phyloP scores from a whole-genome alignment of 257 asterid species.

The Dorcoceras hygrometricum region DNA sequence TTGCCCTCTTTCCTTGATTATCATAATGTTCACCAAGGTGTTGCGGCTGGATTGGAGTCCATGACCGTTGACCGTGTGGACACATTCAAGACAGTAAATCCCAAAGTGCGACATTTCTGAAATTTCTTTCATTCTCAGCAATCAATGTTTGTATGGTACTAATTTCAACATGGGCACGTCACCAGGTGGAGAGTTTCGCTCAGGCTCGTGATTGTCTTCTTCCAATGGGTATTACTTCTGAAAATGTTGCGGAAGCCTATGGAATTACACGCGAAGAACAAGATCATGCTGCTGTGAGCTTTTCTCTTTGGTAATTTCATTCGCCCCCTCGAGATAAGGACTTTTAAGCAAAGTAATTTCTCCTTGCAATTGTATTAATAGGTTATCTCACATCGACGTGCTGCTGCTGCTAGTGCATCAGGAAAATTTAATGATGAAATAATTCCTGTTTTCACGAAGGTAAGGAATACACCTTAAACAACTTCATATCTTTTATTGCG shows the following conservation, averaged over 20 bases:
- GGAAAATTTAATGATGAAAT: slow-evolving; percentile 92
- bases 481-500: not conserved
- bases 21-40: slow-evolving; percentile 43
- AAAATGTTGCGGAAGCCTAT: slow-evolving; percentile 77
- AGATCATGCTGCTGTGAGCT: slow-evolving; percentile 88
- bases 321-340: slow-evolving; percentile 4
- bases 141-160: slow-evolving; percentile 6
- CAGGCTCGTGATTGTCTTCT: slow-evolving; percentile 89
- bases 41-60: slow-evolving; percentile 92
- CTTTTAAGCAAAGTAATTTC: slow-evolving; percentile 6
- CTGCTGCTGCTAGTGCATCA: slow-evolving; percentile 79
- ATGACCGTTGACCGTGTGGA: slow-evolving; percentile 62
- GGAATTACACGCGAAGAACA: slow-evolving; percentile 89
- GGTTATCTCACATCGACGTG: slow-evolving; percentile 85
- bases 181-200: slow-evolving; percentile 52
- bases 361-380: slow-evolving; percentile 29
- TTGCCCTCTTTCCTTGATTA: not conserved
- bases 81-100: slow-evolving; percentile 32
- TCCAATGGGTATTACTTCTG: slow-evolving; percentile 94
- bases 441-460: slow-evolving; percentile 83
- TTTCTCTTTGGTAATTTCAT: not conserved
- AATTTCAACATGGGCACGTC: slow-evolving; percentile 19
- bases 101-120: slow-evolving; percentile 45
- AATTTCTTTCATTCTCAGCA: slow-evolving; percentile 1
- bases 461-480: slow-evolving; percentile 24